A percentile compares a stretch with the other conserved stretches of the same genome.
phyloP scores from a whole-genome alignment of 2,329 filamentous ascomycete genomes.

The Penicillium sp. region DNA sequence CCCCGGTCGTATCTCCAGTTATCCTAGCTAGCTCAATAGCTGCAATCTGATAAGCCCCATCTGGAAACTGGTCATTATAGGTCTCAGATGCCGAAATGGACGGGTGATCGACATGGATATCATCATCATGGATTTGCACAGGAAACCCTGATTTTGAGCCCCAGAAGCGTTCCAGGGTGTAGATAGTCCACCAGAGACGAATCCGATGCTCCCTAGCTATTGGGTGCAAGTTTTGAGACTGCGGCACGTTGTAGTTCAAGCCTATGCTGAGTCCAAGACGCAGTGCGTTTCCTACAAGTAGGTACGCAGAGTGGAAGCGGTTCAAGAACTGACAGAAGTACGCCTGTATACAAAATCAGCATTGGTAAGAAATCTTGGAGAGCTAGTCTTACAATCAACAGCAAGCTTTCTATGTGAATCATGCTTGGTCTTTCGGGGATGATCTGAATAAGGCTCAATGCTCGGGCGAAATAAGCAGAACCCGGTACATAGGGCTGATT shows the following conservation, averaged over 20 bases:
- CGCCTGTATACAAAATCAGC: conserved; percentile 18
- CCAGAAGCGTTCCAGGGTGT: conserved; percentile 43
- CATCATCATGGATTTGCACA: conserved; percentile 48
- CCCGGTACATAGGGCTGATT: conserved; percentile 36
- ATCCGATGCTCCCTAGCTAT: conserved; percentile 36
- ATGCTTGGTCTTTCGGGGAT: conserved; percentile 43
- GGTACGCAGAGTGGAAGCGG: conserved; percentile 29
- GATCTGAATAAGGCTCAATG: conserved; percentile 40
- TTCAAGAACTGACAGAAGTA: conserved; percentile 32
- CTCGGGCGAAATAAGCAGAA: conserved; percentile 39
- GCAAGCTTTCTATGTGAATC: conserved; percentile 42
- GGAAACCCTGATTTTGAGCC: conserved; percentile 50
- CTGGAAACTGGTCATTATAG: conserved; percentile 32
- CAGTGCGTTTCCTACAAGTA: conserved; percentile 37
- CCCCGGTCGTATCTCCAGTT: conserved; percentile 25
- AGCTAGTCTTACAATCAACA: conserved; percentile 32
- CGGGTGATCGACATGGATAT: conserved; percentile 40
- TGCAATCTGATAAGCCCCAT: conserved; percentile 30
- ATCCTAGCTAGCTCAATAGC: conserved; percentile 34
- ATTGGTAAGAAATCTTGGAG: not conserved
- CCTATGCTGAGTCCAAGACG: conserved; percentile 42
- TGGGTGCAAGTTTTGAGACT: conserved; percentile 24
- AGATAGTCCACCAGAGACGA: conserved; percentile 36
- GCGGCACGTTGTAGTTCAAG: conserved; percentile 39
- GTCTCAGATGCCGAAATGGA: conserved; percentile 21